A percentile compares a stretch with the other conserved stretches of the same genome.
phyloP scores from a whole-genome alignment of 306 rosid species.

The Fragaria vesca region DNA sequence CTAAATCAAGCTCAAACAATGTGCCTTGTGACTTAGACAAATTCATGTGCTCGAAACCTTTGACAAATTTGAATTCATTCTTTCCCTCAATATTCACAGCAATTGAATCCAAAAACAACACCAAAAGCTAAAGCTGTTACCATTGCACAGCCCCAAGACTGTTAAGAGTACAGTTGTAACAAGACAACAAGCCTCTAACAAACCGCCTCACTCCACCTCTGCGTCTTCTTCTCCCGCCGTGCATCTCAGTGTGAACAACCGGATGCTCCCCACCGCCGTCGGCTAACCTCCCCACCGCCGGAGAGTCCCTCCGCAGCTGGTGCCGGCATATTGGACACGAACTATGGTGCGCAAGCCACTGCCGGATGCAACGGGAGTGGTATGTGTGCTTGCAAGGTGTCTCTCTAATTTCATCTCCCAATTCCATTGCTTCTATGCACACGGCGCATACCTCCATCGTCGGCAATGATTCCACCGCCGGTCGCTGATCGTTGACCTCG shows the following conservation, averaged over 20 bases:
- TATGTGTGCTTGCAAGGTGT: conserved; percentile 86
- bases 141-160: too few relatives aligned
- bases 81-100: conserved; percentile 1
- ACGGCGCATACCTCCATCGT: conserved; percentile 76
- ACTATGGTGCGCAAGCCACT: conserved; percentile 69
- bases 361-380: conserved; percentile 71
- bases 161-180: conserved; percentile 36
- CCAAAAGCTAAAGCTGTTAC: too few relatives aligned
- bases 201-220: conserved; percentile 46
- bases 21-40: too few relatives aligned
- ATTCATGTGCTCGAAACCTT: not conserved
- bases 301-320: conserved; percentile 48
- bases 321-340: conserved; percentile 90
- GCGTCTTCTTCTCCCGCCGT: conserved; percentile 56
- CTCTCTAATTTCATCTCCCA: conserved; percentile 49
- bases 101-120: not conserved
- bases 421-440: conserved; percentile 64
- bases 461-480: conserved; percentile 77
- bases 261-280: conserved; percentile 69
- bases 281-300: conserved; percentile 56
- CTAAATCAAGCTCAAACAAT: not conserved
- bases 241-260: conserved; percentile 72
- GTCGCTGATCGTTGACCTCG: conserved; percentile 52
- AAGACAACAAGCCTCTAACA: conserved; percentile 43
- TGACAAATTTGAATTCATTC: not conserved